A percentile compares a stretch with the other conserved stretches of the same genome.
These are phyloP conservation scores for Trypethelium eluteriae DNA, from an alignment of 495 filamentous ascomycete genomes.

Conservation along the genomic window DNA sequence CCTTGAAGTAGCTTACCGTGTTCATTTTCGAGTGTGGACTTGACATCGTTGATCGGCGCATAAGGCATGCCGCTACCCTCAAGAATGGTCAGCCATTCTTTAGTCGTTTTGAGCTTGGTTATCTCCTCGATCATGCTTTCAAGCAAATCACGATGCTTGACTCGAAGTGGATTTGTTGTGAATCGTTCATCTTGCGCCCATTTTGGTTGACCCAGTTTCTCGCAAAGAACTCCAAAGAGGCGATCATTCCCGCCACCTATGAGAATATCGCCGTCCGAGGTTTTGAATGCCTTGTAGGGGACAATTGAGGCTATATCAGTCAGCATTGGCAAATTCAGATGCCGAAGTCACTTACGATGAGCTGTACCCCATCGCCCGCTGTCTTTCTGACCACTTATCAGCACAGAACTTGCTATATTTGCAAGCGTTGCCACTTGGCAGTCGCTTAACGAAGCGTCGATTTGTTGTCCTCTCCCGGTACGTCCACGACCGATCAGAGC, in stretches of 20 bases:
- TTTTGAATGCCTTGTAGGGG: constrained; percentile 86
- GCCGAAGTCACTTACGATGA: constrained; percentile 58
- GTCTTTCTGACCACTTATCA: constrained; percentile 85
- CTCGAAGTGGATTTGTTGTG: constrained; percentile 70
- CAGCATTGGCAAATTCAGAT: background rate
- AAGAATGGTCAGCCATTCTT: constrained; percentile 79
- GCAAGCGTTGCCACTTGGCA: constrained; percentile 88
- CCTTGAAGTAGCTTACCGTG: constrained; percentile 48
- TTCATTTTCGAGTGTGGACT: constrained; percentile 71
- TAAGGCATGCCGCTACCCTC: constrained; percentile 92
- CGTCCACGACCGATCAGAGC: constrained; percentile 64
- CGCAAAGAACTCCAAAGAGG: constrained; percentile 79
- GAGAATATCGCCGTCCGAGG: constrained; percentile 83
- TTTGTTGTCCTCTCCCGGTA: constrained; percentile 77
- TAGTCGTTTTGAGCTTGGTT: constrained; percentile 69
- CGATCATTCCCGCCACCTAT: constrained; percentile 91
- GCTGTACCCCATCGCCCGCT: constrained; percentile 89
- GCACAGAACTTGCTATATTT: constrained; percentile 85
- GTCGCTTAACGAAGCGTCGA: constrained; percentile 85
- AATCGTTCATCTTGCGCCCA: constrained; percentile 74
- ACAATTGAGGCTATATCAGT: constrained; percentile 65
- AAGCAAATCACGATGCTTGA: constrained; percentile 66
- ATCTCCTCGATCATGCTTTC: constrained; percentile 68
- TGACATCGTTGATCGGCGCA: constrained; percentile 87
- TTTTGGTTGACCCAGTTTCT: constrained; percentile 65